Base-by-base conservation (phyloP, 1,284 basidiomycete species). In the Mixia osmundae region DNA sequence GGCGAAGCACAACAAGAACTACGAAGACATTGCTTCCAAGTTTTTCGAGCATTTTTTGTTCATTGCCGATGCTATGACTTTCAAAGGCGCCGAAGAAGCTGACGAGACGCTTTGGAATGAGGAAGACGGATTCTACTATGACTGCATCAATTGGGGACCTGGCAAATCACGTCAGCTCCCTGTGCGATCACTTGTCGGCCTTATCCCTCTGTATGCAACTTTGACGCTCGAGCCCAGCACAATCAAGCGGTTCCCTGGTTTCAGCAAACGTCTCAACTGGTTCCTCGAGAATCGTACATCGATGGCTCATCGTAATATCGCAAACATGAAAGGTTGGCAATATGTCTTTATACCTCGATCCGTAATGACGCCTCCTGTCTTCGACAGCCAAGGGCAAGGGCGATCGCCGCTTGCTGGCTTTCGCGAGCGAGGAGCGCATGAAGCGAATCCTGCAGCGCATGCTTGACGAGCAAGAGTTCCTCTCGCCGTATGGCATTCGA, bases 11-110 rank as follows among this genome's bases (percentile, higher is more conserved):
- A 97, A 97, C 54, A 65, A 75, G 3, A 82, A 83, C 2, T 97
- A 97, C 55, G 89, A 97, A 60, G 89, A 97, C 56, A 97, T 97
- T 45, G 89, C 89, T n/a, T 91, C 83, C 42, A 95, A 97, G 55
- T 89, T 89, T 57, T 87, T 89, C 44, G 82, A 70, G 76, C 77
- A 50, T 37, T 91, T 91, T 58, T 73, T 91, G 47, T 85, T 82
- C 63, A 94, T 94, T 40, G 69, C 87, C 12, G 85, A 94, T 54
- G 89, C 89, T 9, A 95, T 97, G 89, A 94, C 89, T 2, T 95
- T 71, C 61, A 55, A 59, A n/a, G 63, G 66, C 37, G 74, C 73
- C 25, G 40, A 47, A 18, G 44, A 42, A 20, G 39, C 47, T 14
- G 72, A 82, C 48, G 55, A 68, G 32, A 79, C 76, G 42, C 66